Base-by-base conservation (phyloP, 768 basidiomycete genomes). In the Tricholoma sp. region DNA sequence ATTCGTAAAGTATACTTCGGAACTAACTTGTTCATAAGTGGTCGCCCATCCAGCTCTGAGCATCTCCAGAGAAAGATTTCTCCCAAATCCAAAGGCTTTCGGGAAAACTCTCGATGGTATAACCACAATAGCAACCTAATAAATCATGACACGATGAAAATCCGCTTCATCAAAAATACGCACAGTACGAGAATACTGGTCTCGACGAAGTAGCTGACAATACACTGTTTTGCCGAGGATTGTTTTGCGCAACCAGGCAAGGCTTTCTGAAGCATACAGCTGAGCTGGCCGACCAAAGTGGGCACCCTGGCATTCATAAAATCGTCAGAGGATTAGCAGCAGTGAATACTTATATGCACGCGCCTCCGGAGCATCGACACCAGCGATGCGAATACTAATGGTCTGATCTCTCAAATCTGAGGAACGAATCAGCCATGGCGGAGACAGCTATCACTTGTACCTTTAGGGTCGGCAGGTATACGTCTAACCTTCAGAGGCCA, bases 341-440 rank as follows among this genome's bases (percentile, higher is more conserved):
- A 11, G 29, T 31, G 53, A 52, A 31, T 50, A 4, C 24, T 24
- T 24, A n/a, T 17, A 50, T 36, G 49, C 48, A 53, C 67, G 31
- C 61, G 89, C 92, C 77, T 98, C 95, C 0, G 95, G 95, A 1
- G 95, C 95, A 66, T 98, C 95, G 4, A 94, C 84, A 0, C 92
- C 95, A 12, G 91, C 91, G 29, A 98, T 82, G 12, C 95, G 84
- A 29, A 98, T 84, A 64, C 91, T 88, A 15, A 98, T 76, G 1
- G 95, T 97, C 62, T 92, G 74, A 58, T 86, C 82, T 66, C 83
- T 89, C 48, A 95, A 75, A 0, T 83, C 93, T 18, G 53, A 24
- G 17, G 42, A 29, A 41, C 33, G 49, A n/a, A n/a, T 53, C 29
- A 41, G 37, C 6, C 13, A 29, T 9, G 36, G 11, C 54, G 31